Conservation (phyloP, 2,329 filamentous ascomycete genomes). For the Colletotrichum musicola region DNA sequence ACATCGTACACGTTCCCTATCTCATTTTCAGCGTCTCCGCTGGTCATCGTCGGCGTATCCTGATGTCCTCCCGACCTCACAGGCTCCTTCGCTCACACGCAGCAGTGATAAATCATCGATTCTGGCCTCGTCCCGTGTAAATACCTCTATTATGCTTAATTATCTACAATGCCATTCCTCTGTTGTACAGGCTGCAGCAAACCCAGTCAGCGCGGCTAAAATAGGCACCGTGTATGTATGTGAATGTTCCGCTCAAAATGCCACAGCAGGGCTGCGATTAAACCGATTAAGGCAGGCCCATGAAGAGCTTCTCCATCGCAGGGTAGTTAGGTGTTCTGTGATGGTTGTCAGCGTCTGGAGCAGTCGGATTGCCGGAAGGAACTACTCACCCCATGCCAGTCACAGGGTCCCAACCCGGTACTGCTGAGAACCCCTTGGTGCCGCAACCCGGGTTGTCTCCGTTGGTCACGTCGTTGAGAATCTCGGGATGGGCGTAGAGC, state of each 20-base stretch:
- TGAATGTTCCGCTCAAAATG: constrained; percentile 16
- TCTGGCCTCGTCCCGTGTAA: neutral
- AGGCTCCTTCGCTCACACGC: no score
- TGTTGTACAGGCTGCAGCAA: constrained; percentile 19
- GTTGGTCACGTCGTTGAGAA: constrained; percentile 46
- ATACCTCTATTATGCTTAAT: constrained; percentile 37
- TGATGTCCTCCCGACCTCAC: neutral
- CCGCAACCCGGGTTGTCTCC: constrained; percentile 49
- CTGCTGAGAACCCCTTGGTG: constrained; percentile 46
- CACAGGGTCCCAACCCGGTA: constrained; percentile 36
- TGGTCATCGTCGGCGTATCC: neutral
- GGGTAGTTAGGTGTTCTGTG: constrained; percentile 39
- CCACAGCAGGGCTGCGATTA: constrained; percentile 3
- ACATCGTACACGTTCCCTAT: neutral
- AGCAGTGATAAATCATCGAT: neutral
- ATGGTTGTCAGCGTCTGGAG: neutral
- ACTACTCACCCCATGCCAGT: constrained; percentile 35
- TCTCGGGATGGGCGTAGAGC: constrained; percentile 46
- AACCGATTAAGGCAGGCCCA: constrained; percentile 33
- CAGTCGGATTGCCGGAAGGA: neutral
- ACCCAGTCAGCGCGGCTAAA: constrained; percentile 13
- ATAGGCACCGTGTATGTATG: constrained; percentile 1
- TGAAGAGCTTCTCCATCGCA: constrained; percentile 39
- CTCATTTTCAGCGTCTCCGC: neutral
- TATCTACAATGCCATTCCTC: constrained; percentile 24